Percentiles rank a stretch among this genome's conserved stretches.
These are phyloP conservation scores for Fomitopsis betulina DNA, from an alignment of 1,284 basidiomycete species.

Conservation along the genomic window DNA sequence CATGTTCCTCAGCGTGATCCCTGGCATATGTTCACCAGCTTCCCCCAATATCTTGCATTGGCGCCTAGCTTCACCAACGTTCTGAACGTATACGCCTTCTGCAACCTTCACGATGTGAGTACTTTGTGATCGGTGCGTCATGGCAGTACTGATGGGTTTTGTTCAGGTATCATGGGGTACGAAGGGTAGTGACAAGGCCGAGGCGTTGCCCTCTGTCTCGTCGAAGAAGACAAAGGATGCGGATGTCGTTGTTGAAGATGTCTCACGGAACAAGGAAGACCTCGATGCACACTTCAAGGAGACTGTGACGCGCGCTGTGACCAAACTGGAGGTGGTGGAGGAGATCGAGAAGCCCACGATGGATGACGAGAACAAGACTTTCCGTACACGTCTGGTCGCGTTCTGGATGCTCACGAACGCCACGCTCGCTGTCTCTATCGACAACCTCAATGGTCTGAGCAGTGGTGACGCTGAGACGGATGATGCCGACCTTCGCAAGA, in stretches of 20 bases:
- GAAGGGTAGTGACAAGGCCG: slow-evolving; percentile 94
- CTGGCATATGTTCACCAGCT: slow-evolving; percentile 98
- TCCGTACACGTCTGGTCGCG: slow-evolving; percentile 85
- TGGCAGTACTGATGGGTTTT: slow-evolving; percentile 5
- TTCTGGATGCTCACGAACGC: slow-evolving; percentile 88
- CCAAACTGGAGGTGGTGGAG: slow-evolving; percentile 72
- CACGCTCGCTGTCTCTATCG: slow-evolving; percentile 75
- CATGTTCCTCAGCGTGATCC: slow-evolving; percentile 72
- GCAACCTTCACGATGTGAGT: slow-evolving; percentile 85
- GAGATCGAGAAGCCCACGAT: slow-evolving; percentile 77
- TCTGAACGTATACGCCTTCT: slow-evolving; percentile 95
- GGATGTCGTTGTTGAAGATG: slow-evolving; percentile 81
- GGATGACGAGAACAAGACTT: slow-evolving; percentile 92
- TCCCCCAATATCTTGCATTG: slow-evolving; percentile 87
- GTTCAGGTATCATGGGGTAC: slow-evolving; percentile 85
- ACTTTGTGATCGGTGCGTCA: background rate
- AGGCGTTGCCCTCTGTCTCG: slow-evolving; percentile 88
- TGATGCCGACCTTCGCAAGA: slow-evolving; percentile 42
- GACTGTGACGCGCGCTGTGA: slow-evolving; percentile 89
- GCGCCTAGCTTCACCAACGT: slow-evolving; percentile 93
- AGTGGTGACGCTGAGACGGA: slow-evolving; percentile 38
- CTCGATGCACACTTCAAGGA: slow-evolving; percentile 93
- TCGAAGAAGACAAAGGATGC: slow-evolving; percentile 79
- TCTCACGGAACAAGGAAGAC: slow-evolving; percentile 77
- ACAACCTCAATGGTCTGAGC: slow-evolving; percentile 77